These are phyloP conservation scores for Dactylellina cionopaga DNA, from an alignment of 2,329 filamentous ascomycete genomes.

Conservation along the genomic window DNA sequence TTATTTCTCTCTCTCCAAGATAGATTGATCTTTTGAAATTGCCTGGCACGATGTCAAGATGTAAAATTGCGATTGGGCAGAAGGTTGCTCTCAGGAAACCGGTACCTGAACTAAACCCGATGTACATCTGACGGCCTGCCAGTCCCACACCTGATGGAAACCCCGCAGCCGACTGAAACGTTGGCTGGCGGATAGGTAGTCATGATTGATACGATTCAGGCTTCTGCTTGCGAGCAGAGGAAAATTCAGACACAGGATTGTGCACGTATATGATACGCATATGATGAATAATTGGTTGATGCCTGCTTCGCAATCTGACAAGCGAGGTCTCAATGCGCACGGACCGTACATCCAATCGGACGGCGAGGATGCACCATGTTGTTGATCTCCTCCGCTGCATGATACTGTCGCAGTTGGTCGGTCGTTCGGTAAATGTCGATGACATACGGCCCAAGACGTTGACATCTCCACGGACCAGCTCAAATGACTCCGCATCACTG, in stretches of 20 bases:
- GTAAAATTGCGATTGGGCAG: constrained; percentile 6
- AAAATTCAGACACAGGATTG: too few species aligned
- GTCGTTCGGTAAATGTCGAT: too few species aligned
- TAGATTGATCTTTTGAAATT: constrained; percentile 8
- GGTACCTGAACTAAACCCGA: constrained; percentile 40
- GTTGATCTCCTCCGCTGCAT: background rate
- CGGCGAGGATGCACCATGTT: background rate
- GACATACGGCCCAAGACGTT: too few species aligned
- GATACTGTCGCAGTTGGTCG: too few species aligned
- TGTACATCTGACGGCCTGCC: background rate
- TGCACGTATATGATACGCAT: too few species aligned
- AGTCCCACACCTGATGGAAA: background rate
- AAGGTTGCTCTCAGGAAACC: background rate
- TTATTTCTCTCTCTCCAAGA: background rate
- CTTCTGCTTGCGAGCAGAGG: too few species aligned
- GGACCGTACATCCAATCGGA: constrained; percentile 3
- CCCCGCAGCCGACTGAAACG: constrained; percentile 4
- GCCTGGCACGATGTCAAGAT: background rate
- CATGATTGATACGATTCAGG: too few species aligned
- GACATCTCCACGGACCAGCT: too few species aligned
- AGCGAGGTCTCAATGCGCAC: background rate
- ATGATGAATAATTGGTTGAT: too few species aligned
- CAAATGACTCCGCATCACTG: too few species aligned
- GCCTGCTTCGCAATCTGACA: too few species aligned
- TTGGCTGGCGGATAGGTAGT: too few species aligned